Evolutionary conservation across 75 land plant species (phyloP), one percentile per base, ranked within the genome.

Genomic region (Selaginella tamariscina): DNA sequence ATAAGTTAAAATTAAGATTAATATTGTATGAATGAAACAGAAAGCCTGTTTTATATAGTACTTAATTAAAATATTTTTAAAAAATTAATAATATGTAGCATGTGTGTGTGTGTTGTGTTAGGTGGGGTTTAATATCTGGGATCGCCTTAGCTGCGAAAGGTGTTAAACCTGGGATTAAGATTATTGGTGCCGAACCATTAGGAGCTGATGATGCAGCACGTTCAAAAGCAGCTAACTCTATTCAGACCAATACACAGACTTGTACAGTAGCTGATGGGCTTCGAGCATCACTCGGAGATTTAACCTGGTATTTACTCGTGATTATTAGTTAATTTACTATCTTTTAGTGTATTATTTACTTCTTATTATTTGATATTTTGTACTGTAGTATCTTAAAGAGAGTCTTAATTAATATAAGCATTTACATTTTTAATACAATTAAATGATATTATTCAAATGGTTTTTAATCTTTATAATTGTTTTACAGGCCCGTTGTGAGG

Each of bases 81-180:
- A n/a, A n/a, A n/a, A n/a, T n/a, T n/a, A n/a, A n/a, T n/a, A n/a
- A n/a, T n/a, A n/a, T n/a, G n/a, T n/a, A n/a, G n/a, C n/a, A n/a
- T n/a, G n/a, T n/a, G n/a, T n/a, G n/a, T n/a, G n/a, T n/a, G n/a
- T n/a, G n/a, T n/a, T n/a, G n/a, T n/a, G n/a, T n/a, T n/a, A 91
- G 97, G 97, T 68, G 97, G 97, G 94, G 94, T 33, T 75, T 91
- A 57, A 88, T 86, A 29, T 91, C 97, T 62, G 94, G 97, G 2
- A 80, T 88, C 55, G 77, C 93, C 32, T 33, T 91, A 68, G 97
- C 97, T 73, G 97, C 89, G 23, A 91, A 91, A 69, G 81, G 89
- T n/a, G 73, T 86, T 67, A 91, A 91, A 55, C 88, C 92, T 32
- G 33, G 72, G 20, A 87, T 91, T 55, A 70, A 74, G 54, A 65